Conservation (phyloP, 73 alveolate species). For the Paramecium caudatum region DNA sequence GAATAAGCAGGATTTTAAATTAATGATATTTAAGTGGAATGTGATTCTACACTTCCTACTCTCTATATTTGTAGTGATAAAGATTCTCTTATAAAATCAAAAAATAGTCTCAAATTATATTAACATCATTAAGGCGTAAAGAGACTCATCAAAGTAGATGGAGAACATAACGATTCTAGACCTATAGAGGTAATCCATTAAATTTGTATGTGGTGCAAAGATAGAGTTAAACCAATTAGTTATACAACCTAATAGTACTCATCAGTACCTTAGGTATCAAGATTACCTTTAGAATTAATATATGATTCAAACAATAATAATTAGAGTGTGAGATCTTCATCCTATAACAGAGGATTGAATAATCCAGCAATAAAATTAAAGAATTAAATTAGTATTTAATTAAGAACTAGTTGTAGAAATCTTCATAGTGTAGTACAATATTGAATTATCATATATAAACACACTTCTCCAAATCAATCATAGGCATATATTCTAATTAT, state of each 20-base stretch:
- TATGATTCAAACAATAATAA: constrained; percentile 53
- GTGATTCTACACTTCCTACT: constrained; percentile 25
- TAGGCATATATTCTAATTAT: constrained; percentile 46
- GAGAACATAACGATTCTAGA: constrained; percentile 41
- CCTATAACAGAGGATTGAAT: neutral
- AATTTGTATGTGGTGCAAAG: constrained; percentile 42
- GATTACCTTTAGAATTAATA: constrained; percentile 33
- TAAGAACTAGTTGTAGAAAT: constrained; percentile 57
- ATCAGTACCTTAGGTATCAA: constrained; percentile 22
- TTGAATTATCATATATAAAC: constrained; percentile 31
- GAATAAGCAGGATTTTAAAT: constrained; percentile 62
- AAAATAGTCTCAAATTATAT: constrained; percentile 46
- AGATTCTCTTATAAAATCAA: constrained; percentile 37
- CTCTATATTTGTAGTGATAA: constrained; percentile 40
- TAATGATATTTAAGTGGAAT: constrained; percentile 10
- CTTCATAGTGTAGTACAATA: constrained; percentile 10
- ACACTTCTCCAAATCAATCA: constrained; percentile 44
- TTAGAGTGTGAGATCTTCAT: constrained; percentile 4
- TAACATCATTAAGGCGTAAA: constrained; percentile 9
- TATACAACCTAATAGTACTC: neutral
- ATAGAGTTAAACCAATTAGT: neutral
- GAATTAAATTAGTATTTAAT: neutral
- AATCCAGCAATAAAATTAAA: constrained; percentile 46
- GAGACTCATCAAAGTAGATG: constrained; percentile 27
- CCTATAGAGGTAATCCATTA: constrained; percentile 8